These are phyloP conservation scores for Sequoia sempervirens DNA, from an alignment of 75 land plant genomes.

Conservation along the genomic window DNA sequence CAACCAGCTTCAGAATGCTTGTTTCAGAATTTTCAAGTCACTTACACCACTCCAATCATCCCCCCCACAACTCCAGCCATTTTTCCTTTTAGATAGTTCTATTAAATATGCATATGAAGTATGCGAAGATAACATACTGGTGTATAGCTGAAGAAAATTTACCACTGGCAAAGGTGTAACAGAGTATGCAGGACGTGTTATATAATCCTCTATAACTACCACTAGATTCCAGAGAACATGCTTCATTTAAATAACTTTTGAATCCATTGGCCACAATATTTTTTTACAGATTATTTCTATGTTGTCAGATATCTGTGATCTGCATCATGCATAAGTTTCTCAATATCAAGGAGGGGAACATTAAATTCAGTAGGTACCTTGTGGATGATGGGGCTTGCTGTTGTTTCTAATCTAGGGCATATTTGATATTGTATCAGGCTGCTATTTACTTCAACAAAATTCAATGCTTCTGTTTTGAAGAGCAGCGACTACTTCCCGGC, in stretches of 20 bases:
- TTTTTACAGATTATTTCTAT: not conserved
- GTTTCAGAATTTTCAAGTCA: not conserved
- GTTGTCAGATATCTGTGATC: too few species aligned
- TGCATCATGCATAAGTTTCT: not conserved
- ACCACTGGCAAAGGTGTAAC: not conserved
- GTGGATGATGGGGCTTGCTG: not conserved
- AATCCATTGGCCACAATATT: not conserved
- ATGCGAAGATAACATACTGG: not conserved
- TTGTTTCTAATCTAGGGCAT: not conserved
- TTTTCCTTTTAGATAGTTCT: not conserved
- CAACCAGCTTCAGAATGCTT: not conserved
- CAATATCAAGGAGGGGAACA: not conserved
- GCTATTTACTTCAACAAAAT: slow-evolving; percentile 89
- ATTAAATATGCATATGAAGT: not conserved
- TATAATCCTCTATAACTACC: not conserved
- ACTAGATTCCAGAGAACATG: not conserved
- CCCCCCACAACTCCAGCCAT: not conserved
- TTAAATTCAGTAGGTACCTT: not conserved
- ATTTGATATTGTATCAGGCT: slow-evolving; percentile 39
- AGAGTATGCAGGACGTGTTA: not conserved
- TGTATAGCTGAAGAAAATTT: not conserved
- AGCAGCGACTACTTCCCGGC: slow-evolving; percentile 88
- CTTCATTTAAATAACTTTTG: not conserved
- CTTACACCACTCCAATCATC: not conserved
- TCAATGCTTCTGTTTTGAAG: slow-evolving; percentile 94